Evolutionary conservation across 2,329 filamentous ascomycete species (phyloP).

Genomic region (Aspergillus caelatus): DNA sequence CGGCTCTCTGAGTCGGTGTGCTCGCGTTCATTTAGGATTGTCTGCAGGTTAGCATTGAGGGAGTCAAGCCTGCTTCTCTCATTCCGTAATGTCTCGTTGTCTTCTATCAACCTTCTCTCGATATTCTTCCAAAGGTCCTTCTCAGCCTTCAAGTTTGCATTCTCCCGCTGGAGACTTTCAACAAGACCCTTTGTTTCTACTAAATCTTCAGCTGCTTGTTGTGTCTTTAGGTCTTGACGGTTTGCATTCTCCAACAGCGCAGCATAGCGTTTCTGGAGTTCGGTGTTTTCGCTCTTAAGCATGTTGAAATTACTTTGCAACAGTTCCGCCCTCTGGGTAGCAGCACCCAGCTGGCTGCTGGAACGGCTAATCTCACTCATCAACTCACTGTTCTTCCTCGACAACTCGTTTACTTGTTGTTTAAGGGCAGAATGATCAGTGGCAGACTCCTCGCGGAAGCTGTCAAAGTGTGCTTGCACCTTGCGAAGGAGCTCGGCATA

Average conservation of each 20-base stretch:
- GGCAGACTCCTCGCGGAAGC: constrained; percentile 81
- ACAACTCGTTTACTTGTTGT: constrained; percentile 79
- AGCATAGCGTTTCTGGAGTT: constrained; percentile 82
- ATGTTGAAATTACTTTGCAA: constrained; percentile 84
- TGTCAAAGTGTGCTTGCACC: constrained; percentile 85
- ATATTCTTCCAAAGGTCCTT: constrained; percentile 95
- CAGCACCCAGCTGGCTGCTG: constrained; percentile 78
- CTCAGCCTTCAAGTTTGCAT: constrained; percentile 89
- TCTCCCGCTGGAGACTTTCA: constrained; percentile 88
- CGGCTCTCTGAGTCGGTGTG: constrained; percentile 79
- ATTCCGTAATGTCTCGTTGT: constrained; percentile 81
- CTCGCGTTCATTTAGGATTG: constrained; percentile 88
- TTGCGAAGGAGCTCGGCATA: constrained; percentile 81
- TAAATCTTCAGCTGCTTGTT: constrained; percentile 90
- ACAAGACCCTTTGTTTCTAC: constrained; percentile 79
- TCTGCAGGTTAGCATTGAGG: constrained; percentile 81
- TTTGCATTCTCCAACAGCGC: constrained; percentile 78
- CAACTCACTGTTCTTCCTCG: constrained; percentile 77
- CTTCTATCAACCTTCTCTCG: constrained; percentile 81
- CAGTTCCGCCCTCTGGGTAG: constrained; percentile 84
- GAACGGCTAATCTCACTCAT: constrained; percentile 80
- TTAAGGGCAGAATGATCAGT: constrained; percentile 81
- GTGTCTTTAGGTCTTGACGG: constrained; percentile 85
- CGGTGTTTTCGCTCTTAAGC: constrained; percentile 79
- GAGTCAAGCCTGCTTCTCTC: constrained; percentile 84